A percentile compares a stretch with the other conserved stretches of the same genome.
Evolutionary conservation across 164 flowering plant genomes (phyloP).

Genomic region (Nelumbo lutea): DNA sequence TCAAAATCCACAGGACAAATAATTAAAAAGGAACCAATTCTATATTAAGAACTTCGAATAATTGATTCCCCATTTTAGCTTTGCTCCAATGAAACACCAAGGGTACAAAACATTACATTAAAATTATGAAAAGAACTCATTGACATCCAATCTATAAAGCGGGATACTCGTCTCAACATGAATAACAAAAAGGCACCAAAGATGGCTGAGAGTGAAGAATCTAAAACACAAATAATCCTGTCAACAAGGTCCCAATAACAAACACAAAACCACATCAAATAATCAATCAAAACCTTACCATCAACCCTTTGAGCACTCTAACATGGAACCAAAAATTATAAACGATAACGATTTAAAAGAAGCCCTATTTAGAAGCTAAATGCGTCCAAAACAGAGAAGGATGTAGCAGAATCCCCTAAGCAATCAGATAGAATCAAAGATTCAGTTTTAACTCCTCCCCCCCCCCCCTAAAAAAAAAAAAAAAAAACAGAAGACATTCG

Average conservation of each 20-base stretch:
- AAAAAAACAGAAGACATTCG: conserved; percentile 1
- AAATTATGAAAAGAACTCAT: background rate
- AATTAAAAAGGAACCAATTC: background rate
- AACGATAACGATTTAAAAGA: background rate
- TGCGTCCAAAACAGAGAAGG: background rate
- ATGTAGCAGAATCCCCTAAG: background rate
- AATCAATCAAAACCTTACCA: conserved; percentile 1
- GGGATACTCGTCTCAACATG: background rate
- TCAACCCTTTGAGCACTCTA: background rate
- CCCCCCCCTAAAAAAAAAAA: background rate
- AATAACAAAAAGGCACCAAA: background rate
- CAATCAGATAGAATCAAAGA: too few relatives aligned
- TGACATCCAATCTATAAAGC: conserved; percentile 6
- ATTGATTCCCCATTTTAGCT: background rate
- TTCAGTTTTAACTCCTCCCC: too few relatives aligned
- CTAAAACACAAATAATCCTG: background rate
- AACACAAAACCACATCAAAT: background rate
- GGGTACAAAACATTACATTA: too few relatives aligned
- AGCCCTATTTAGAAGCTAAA: background rate
- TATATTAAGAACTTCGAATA: background rate
- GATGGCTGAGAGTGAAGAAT: background rate
- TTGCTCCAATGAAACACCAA: too few relatives aligned
- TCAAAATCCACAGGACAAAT: background rate
- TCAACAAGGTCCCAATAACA: background rate
- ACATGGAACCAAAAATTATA: background rate